Base-by-base conservation (phyloP, 495 filamentous ascomycete genomes). In the Penicillium waksmanii region DNA sequence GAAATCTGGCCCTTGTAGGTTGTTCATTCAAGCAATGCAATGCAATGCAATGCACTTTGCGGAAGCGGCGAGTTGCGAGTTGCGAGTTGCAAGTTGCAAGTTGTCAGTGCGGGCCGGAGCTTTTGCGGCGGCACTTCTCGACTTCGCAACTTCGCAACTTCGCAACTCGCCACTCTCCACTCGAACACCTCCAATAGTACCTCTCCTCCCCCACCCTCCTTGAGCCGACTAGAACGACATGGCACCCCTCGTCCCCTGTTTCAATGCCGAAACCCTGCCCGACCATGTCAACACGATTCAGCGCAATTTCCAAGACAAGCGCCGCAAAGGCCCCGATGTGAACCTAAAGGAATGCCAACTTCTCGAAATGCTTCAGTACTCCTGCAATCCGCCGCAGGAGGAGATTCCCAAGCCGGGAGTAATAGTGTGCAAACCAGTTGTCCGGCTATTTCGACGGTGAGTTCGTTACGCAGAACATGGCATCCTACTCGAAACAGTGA, bases 381-480 rank as follows among this genome's bases (percentile, higher is more conserved):
- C 85, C 3, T 96, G 93, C 71, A 77, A 87, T 62, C 77, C 78
- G 38, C 76, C 77, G 4, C 77, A 90, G 55, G 76, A 82, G 55
- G 79, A 79, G 2, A 77, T 85, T 40, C 79, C 80, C 19, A 64
- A 79, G 38, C 69, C 85, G 23, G 84, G 85, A 15, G 74, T 80
- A 25, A 82, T 92, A 17, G 75, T 82, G 48, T 97, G 93, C 70
- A 81, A 84, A 76, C 88, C 90, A 11, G 75, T 96, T 13, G 83
- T 91, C 69, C 81, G 91, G 67, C 80, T 90, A 65, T 96, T 96
- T 77, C 82, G 93, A 71, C 79, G 82, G 93, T 97, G 73, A 75
- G 87, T 74, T 43, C 19, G 6, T 34, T 33, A 5, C 3, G 53
- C 23, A 17, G 19, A 23, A 25, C 9, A 23, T 23, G 23, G 2